These are phyloP conservation scores for Umbilicus rupestris DNA, from an alignment of 164 flowering plant genomes.

Conservation along the genomic window DNA sequence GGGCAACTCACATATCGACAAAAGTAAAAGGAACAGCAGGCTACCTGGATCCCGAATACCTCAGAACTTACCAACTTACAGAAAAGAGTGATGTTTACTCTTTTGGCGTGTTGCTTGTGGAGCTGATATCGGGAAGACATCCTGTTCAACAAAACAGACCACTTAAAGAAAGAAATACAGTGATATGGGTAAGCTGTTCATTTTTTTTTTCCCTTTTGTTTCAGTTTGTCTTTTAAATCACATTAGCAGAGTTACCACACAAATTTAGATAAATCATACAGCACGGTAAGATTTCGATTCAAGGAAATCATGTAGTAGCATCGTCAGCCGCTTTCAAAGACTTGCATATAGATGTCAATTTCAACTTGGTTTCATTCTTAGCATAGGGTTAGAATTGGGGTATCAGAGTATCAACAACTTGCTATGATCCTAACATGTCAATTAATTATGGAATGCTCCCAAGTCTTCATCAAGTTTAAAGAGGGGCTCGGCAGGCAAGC, in stretches of 20 bases:
- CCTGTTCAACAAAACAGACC: slow-evolving; percentile 45
- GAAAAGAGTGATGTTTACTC: slow-evolving; percentile 85
- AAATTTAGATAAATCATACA: background rate
- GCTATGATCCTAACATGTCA: background rate
- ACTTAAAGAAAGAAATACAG: slow-evolving; percentile 32
- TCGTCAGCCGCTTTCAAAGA: background rate
- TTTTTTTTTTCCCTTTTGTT: too few relatives aligned
- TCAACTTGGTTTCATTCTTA: too few relatives aligned
- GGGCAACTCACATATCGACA: slow-evolving; percentile 61
- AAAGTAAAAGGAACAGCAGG: slow-evolving; percentile 73
- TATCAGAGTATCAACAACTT: too few relatives aligned
- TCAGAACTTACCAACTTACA: slow-evolving; percentile 57
- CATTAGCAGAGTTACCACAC: background rate
- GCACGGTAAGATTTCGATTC: background rate
- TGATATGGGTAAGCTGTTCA: slow-evolving; percentile 43
- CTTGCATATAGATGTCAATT: background rate
- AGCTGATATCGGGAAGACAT: slow-evolving; percentile 55
- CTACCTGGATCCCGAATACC: slow-evolving; percentile 76
- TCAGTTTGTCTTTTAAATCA: background rate
- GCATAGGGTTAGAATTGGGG: too few relatives aligned
- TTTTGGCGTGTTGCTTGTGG: slow-evolving; percentile 74
- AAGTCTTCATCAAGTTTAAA: background rate
- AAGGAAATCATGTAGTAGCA: background rate
- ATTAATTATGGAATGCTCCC: background rate
- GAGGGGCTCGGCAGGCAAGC: background rate